phyloP scores from a whole-genome alignment of 371 early-diverging fungal species.

The Blakeslea trispora region DNA sequence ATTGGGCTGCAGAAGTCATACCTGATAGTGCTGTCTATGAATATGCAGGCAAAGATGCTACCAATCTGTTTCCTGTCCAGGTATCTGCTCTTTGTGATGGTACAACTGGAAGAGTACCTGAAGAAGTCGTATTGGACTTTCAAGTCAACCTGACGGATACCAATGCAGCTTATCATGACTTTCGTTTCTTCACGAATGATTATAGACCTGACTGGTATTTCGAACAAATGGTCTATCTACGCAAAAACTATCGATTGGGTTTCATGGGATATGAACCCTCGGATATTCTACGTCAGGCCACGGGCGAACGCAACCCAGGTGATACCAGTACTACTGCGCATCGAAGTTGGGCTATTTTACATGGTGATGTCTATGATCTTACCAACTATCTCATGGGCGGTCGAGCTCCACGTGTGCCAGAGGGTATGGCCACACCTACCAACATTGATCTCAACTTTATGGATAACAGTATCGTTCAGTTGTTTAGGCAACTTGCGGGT shows the following conservation, averaged over 20 bases:
- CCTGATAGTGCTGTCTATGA: constrained; percentile 47
- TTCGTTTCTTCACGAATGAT: constrained; percentile 36
- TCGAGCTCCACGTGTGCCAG: constrained; percentile 41
- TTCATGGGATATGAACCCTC: constrained; percentile 38
- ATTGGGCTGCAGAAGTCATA: constrained; percentile 51
- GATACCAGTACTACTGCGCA: constrained; percentile 27
- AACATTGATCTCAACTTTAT: constrained; percentile 62
- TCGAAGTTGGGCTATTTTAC: constrained; percentile 48
- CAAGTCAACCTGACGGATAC: constrained; percentile 34
- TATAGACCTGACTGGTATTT: constrained; percentile 41
- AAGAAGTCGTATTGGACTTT: constrained; percentile 33
- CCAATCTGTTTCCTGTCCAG: constrained; percentile 70
- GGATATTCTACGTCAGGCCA: constrained; percentile 32
- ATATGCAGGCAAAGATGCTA: constrained; percentile 65
- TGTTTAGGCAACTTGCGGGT: constrained; percentile 66
- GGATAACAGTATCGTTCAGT: constrained; percentile 60
- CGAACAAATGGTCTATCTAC: constrained; percentile 37
- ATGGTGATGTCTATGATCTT: constrained; percentile 48
- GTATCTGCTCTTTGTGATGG: constrained; percentile 47
- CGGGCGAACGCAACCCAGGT: constrained; percentile 38
- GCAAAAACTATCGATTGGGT: constrained; percentile 33
- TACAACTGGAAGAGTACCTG: constrained; percentile 27
- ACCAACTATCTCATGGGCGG: constrained; percentile 50
- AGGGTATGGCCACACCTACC: constrained; percentile 37
- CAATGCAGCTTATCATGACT: constrained; percentile 39